These are phyloP conservation scores for Mycena latifolia DNA, from an alignment of 768 basidiomycete species.

Conservation along the genomic window DNA sequence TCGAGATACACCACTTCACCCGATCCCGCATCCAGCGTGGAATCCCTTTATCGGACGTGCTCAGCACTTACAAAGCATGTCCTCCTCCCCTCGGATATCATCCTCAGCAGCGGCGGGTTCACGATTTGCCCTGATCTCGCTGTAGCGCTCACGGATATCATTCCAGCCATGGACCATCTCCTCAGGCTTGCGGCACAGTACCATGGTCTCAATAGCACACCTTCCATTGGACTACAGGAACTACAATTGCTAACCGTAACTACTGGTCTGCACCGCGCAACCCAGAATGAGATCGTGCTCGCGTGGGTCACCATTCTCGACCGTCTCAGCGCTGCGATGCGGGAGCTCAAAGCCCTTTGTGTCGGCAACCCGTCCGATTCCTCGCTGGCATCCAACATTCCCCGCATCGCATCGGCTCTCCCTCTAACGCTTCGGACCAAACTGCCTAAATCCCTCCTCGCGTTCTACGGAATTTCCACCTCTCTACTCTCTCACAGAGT, in stretches of 20 bases:
- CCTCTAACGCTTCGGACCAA: not conserved
- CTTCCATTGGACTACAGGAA: not conserved
- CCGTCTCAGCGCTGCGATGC: not conserved
- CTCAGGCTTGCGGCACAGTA: no score
- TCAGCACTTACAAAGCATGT: not conserved
- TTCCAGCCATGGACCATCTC: no score
- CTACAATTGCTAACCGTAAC: not conserved
- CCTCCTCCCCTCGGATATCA: not conserved
- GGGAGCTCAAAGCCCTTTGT: not conserved
- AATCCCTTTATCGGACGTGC: not conserved
- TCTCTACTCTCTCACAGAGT: not conserved
- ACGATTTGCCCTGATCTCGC: not conserved
- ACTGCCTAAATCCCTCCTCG: not conserved
- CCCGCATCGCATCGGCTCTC: not conserved
- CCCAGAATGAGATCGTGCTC: not conserved
- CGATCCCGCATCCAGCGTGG: not conserved
- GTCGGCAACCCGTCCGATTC: not conserved
- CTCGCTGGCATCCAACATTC: not conserved
- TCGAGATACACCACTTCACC: not conserved
- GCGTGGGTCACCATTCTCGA: not conserved
- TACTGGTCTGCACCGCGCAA: not conserved
- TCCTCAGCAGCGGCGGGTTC: not conserved
- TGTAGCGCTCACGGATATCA: no score
- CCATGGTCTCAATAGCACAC: not conserved
- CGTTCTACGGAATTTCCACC: not conserved